These are phyloP conservation scores for Aegilops bicornis DNA, from an alignment of 176 grass and related monocot species.

Conservation along the genomic window DNA sequence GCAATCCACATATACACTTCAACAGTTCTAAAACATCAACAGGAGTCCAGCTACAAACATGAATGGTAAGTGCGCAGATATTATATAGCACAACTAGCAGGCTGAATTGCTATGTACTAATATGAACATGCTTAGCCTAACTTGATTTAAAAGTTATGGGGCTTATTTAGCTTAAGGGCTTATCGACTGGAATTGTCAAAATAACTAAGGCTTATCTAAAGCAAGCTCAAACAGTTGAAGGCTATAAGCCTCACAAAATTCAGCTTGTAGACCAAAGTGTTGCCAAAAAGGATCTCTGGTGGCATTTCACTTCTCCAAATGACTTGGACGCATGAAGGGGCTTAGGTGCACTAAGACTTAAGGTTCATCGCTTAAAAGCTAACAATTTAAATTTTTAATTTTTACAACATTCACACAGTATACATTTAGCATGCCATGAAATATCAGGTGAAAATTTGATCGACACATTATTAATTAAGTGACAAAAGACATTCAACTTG, in stretches of 20 bases:
- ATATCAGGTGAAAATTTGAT: background rate
- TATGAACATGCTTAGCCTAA: background rate
- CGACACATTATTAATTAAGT: background rate
- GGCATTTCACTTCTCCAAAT: too few species aligned
- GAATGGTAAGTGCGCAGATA: background rate
- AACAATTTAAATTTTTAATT: too few species aligned
- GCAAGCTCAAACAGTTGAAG: background rate
- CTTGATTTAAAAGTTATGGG: background rate
- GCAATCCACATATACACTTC: too few species aligned
- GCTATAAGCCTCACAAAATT: constrained; percentile 5
- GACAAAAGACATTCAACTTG: background rate
- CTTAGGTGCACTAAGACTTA: background rate
- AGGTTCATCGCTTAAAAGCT: background rate
- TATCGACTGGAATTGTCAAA: background rate
- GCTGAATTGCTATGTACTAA: background rate
- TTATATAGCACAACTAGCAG: background rate
- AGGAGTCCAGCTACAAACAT: background rate
- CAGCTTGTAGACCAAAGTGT: background rate
- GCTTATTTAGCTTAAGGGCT: background rate
- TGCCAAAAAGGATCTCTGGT: background rate
- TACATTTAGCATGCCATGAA: background rate
- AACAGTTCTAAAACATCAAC: background rate
- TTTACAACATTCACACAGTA: background rate
- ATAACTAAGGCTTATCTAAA: background rate
- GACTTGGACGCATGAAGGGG: background rate